A percentile compares a stretch with the other conserved stretches of the same genome.
Conservation (phyloP, 148 eudicot species). For the Silene uniflora region DNA sequence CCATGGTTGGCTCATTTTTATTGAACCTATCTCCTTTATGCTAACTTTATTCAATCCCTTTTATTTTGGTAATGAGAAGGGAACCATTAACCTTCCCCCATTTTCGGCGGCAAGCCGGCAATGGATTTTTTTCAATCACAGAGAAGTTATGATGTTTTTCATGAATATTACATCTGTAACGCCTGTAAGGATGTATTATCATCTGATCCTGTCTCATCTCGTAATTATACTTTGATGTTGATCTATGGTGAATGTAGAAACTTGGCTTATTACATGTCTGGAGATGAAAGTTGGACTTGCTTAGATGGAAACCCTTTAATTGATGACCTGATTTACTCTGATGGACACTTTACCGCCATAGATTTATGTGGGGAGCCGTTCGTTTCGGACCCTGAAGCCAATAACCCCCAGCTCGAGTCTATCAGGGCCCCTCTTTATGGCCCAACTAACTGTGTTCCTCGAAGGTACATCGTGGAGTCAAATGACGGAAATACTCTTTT, state of each 20-base stretch:
- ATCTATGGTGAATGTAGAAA: not conserved
- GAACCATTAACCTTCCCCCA: slow-evolving; percentile 11
- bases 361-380: slow-evolving; percentile 1
- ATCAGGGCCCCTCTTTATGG: not conserved
- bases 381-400: not conserved
- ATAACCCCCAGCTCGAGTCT: not conserved
- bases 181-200: slow-evolving; percentile 19
- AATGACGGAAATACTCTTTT: not conserved
- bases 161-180: slow-evolving; percentile 17
- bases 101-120: slow-evolving; percentile 4
- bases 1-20: slow-evolving; percentile 22
- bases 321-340: not conserved
- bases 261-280: slow-evolving; percentile 15
- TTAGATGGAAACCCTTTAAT: not conserved
- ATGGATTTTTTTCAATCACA: not conserved
- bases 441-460: not conserved
- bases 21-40: slow-evolving; percentile 8
- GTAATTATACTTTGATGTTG: not conserved
- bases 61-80: slow-evolving; percentile 12
- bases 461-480: slow-evolving; percentile 13
- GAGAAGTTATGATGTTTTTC: not conserved
- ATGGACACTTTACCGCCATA: not conserved
- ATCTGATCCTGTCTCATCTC: slow-evolving; percentile 1
- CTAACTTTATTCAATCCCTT: slow-evolving; percentile 22
- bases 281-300: slow-evolving; percentile 11